Percentiles rank a stretch among this genome's conserved stretches.
Evolutionary conservation across 345 rosid species (phyloP).

Genomic region (Physaria fendleri): DNA sequence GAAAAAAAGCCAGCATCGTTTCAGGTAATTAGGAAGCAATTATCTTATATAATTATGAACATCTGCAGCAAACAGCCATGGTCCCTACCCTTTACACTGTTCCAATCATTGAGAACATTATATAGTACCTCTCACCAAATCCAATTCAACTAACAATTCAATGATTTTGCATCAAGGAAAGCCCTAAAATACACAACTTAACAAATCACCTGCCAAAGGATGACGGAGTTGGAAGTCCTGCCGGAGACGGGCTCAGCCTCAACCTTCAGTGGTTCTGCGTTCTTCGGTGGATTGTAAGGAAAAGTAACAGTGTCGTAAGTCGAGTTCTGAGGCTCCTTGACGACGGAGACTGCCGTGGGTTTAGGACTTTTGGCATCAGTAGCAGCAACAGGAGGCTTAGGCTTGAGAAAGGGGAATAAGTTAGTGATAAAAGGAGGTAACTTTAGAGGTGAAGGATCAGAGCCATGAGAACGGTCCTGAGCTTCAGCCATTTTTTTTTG

Average conservation of each 20-base stretch:
- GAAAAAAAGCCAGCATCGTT: not conserved
- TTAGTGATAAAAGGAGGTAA: slow-evolving; percentile 23
- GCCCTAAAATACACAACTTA: not conserved
- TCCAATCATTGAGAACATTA: not conserved
- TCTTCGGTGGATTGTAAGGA: slow-evolving; percentile 22
- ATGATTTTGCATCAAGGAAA: not conserved
- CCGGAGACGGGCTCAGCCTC: slow-evolving; percentile 38
- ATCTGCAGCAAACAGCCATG: not conserved
- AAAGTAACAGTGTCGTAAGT: slow-evolving; percentile 18
- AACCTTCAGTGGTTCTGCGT: slow-evolving; percentile 26
- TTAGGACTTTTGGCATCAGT: slow-evolving; percentile 2
- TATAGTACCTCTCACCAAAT: not conserved
- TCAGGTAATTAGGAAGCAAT: not conserved
- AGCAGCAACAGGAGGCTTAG: slow-evolving; percentile 13
- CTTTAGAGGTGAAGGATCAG: slow-evolving; percentile 2
- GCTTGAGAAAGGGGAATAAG: slow-evolving; percentile 30
- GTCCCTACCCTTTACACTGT: not conserved
- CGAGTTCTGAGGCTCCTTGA: slow-evolving; percentile 3
- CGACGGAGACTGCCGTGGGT: slow-evolving; percentile 10
- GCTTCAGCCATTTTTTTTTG: slow-evolving; percentile 18
- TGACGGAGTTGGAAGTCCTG: slow-evolving; percentile 46
- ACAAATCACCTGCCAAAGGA: slow-evolving; percentile 49
- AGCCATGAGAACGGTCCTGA: not conserved
- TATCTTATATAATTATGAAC: not conserved
- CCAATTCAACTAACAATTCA: not conserved